Conservation (phyloP, 345 rosid species). For the Nephelium lappaceum region DNA sequence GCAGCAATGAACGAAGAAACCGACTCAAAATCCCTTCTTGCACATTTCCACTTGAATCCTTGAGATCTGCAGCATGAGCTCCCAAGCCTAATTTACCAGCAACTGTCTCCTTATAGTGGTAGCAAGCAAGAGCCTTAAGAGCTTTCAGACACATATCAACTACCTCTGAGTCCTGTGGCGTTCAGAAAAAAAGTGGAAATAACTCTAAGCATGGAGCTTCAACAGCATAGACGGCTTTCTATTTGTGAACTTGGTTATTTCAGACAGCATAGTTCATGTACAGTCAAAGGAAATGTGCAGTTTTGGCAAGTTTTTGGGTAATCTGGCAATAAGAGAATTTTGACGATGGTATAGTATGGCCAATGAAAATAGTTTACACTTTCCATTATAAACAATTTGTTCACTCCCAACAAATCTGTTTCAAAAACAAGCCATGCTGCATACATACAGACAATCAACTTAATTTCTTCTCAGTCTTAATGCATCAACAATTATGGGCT, state of each 20-base stretch:
- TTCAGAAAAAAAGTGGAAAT: slow-evolving; percentile 11
- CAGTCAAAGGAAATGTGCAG: neutral
- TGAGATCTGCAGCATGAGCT: slow-evolving; percentile 53
- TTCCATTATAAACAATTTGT: too few species aligned
- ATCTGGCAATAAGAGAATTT: neutral
- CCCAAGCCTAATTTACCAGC: slow-evolving; percentile 74
- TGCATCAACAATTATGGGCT: neutral
- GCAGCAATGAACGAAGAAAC: slow-evolving; percentile 73
- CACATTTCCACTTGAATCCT: slow-evolving; percentile 58
- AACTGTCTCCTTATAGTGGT: slow-evolving; percentile 77
- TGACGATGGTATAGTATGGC: neutral
- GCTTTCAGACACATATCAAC: slow-evolving; percentile 91
- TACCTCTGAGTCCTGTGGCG: slow-evolving; percentile 72
- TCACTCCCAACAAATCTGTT: too few species aligned
- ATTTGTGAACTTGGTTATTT: neutral
- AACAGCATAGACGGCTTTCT: neutral
- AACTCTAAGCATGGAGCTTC: neutral
- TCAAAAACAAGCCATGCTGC: neutral
- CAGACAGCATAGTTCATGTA: neutral
- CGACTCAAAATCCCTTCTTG: slow-evolving; percentile 73
- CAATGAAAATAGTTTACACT: neutral
- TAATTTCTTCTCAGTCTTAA: neutral
- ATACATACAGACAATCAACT: neutral
- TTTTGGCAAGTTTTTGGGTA: neutral
- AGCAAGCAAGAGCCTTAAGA: slow-evolving; percentile 86